Evolutionary conservation across 2,329 filamentous ascomycete species (phyloP), one percentile per base, ranked within the genome.

Genomic region (Hirsutella minnesotensis): DNA sequence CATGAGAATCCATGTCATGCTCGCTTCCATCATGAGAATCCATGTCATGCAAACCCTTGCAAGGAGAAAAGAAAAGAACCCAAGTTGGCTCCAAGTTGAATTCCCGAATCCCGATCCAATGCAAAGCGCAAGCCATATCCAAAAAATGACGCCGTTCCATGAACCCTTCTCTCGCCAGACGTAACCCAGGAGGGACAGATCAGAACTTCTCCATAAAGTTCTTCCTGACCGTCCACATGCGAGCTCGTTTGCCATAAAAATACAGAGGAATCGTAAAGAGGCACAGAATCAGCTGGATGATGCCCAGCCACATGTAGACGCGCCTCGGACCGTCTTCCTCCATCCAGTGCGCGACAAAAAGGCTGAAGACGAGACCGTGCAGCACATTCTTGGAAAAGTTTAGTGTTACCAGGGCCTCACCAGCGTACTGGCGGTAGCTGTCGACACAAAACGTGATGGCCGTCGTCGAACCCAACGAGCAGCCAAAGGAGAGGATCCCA

Each of bases 371-470:
- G 42, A 96, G 69, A 0, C 90, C 90, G 54, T 96, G 90, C 21
- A 95, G 76, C 43, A 95, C 75, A 57, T 95, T 96, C 70, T 96
- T 96, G 64, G 79, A 81, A 56, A 95, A 92, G 56, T 95, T 96
- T 51, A 96, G 69, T 18, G 90, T 95, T 13, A 96, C 92, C 29
- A 96, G 72, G 3, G 90, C 89, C 63, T 96, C 90, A 18, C 88
- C 89, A 0, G 90, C 90, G 61, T 95, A 95, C 55, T 94, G 83
- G 10, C 89, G 75, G 62, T 96, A 95, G 50, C 82, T 88, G 63
- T 96, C 90, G 8, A 96, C 87, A 43, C 84, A 88, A 54, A 95
- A 96, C 0, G 90, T 95, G 55, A 96, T 95, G 18, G 86, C 74
- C 0, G 89, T 96, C 0, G 90, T 95, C 22, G 83, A 88, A 1